These are phyloP conservation scores for Parasitella parasitica DNA, from an alignment of 371 early-diverging fungal genomes.

Conservation along the genomic window DNA sequence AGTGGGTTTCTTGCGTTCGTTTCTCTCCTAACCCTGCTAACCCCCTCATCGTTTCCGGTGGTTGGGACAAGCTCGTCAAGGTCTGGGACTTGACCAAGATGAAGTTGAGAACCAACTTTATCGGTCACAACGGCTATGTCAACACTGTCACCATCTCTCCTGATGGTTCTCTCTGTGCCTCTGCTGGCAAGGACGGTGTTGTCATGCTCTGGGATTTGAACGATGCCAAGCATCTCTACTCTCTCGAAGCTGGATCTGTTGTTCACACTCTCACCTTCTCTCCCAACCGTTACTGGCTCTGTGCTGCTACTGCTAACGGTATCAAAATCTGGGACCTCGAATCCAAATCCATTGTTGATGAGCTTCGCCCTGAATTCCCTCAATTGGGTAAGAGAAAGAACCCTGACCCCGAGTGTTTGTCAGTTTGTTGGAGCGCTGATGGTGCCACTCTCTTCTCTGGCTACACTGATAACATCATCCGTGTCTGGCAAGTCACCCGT, in stretches of 20 bases:
- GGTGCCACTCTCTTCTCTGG: conserved; percentile 98
- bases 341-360: conserved; percentile 95
- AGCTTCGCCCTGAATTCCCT: conserved; percentile 90
- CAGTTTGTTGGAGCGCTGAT: conserved; percentile 97
- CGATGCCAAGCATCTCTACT: conserved; percentile 99
- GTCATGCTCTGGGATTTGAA: conserved; percentile 99
- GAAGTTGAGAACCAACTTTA: conserved; percentile 98
- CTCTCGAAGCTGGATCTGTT: conserved; percentile 92
- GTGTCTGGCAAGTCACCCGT: conserved; percentile 91
- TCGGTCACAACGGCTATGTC: conserved; percentile 97
- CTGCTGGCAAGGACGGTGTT: conserved; percentile 99
- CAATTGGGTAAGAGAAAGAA: conserved; percentile 70
- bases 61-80: conserved; percentile 99
- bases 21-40: conserved; percentile 98
- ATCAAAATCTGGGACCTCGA: conserved; percentile 99
- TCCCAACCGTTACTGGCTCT: conserved; percentile 99
- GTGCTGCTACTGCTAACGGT: conserved; percentile 94
- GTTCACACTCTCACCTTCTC: conserved; percentile 98
- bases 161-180: conserved; percentile 99
- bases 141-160: conserved; percentile 98
- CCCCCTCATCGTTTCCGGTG: conserved; percentile 96
- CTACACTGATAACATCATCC: conserved; percentile 95
- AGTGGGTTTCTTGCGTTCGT: conserved; percentile 98
- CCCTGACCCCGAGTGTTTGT: conserved; percentile 85
- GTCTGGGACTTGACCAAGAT: conserved; percentile 98